Evolutionary conservation across 192 early-diverging fungal species (phyloP), one percentile per base, ranked within the genome.

Genomic region (Cetraspora pellucida): DNA sequence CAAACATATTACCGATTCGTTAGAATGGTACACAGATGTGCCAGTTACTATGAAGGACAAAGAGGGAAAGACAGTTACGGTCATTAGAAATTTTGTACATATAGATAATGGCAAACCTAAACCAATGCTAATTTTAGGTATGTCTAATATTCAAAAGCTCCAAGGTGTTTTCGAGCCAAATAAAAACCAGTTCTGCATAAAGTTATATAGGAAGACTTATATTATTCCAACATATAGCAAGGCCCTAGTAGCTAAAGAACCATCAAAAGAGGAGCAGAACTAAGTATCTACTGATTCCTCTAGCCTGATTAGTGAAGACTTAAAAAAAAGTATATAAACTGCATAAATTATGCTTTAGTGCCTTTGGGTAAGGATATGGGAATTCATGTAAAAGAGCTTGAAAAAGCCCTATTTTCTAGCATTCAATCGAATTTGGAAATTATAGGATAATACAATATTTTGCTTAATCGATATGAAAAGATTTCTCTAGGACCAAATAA

Each of bases 141-240:
- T 16, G 9, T 13, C 44, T 37, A 10, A 30, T 16, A 44, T 68
- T 47, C 25, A 21, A 68, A 68, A 68, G 14, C 43, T 68, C n/a
- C 19, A 68, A 47, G 66, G 25, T 27, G 21, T 68, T 49, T 10
- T 11, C 10, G 2, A 68, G 8, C 37, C 8, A 21, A 68, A 47
- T 68, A 68, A 68, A 47, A 45, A 68, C 21, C 44, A 68, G 10
- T 68, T 68, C 13, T 25, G 46, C 0, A 68, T 49, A 16, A 23
- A 45, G n/a, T 17, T 61, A 23, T 21, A 25, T 61, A 21, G 28
- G 11, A 61, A 61, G 23, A n/a, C 10, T 31, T 61, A 61, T 61
- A n/a, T 61, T 61, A 61, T 61, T 25, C 59, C 59, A 61, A 61
- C 59, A 10, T 61, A n/a, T 68, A 68, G 44, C 66, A 68, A 68